Evolutionary conservation across 139 green algal species (phyloP), one percentile per base, ranked within the genome.

Genomic region (Micractinium conductrix): DNA sequence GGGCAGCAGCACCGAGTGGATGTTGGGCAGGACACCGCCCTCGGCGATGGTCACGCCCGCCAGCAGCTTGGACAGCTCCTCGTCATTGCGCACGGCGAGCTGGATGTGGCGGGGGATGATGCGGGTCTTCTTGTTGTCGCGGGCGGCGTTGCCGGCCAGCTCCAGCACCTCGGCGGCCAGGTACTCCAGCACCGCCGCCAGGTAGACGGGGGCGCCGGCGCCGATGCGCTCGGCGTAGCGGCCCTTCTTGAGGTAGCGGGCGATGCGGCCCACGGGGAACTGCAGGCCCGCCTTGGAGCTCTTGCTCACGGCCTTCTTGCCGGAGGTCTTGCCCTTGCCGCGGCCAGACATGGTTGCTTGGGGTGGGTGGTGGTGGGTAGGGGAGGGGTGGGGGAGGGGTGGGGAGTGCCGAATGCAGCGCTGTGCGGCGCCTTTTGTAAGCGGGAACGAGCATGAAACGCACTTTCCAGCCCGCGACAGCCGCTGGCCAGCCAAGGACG

Each of bases 51-150:
- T 97, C 30, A 96, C 94, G 38, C 81, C 86, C 33, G 90, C 90
- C 10, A 97, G 91, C 82, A 98, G 93, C 94, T 98, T 98, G 93
- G 78, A 89, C 83, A 98, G 93, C 93, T 98, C 96, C 92, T 98
- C 95, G 70, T 98, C 95, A 82, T 98, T 98, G 84, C 94, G 90
- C 78, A 98, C 93, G 40, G 95, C 94, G 50, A 98, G 91, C 91
- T 98, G 94, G 87, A 98, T 97, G 88, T 98, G 94, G 75, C 95
- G 88, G 43, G 94, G 93, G 14, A 94, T 80, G 78, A 98, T 98
- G 82, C 95, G 93, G 65, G 91, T 97, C 93, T 98, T 97, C 92
- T 98, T 98, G 93, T 98, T 98, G 92, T 98, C 95, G 60, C 95
- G 90, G 50, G 95, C 92, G 53, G 95, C 95, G 84, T 90, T 92